Evolutionary conservation across 345 rosid genomes (phyloP), one percentile per base, ranked within the genome.

Genomic region (Turritis glabra): DNA sequence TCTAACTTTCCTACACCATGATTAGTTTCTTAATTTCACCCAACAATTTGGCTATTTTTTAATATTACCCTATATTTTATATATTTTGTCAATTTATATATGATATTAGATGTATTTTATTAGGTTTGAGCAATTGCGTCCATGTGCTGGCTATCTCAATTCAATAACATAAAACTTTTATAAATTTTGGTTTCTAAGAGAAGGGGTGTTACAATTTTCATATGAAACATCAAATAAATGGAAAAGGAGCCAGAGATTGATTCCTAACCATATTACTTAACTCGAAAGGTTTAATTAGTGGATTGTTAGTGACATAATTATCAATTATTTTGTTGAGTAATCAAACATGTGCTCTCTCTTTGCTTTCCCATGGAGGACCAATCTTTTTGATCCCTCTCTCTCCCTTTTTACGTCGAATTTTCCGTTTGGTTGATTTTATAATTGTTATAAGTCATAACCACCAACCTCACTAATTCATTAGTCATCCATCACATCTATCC

Each of bases 211-310:
- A 15, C 29, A 43, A 3, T 43, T 53, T 61, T 64, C 26, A 19
- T 47, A 64, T 57, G 68, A 56, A 71, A 63, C 5, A 64, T 64
- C 64, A 63, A 13, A 70, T 63, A 35, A 35, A 37, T 53, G 27
- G 22, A 71, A 71, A 77, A 56, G 17, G 35, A 33, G 2, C 56
- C 23, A 50, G n/a, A 77, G 72, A 77, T 70, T 63, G 73, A 64
- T 71, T 77, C 80, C 76, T 77, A 77, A 65, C 62, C 67, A 50
- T 71, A 46, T 71, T 71, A 64, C 80, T 77, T 77, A 77, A 77
- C 80, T 57, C 37, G 55, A 71, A 77, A 77, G 80, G 19, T 51
- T 71, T 41, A 30, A 71, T 58, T 71, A 71, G 77, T 77, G 80
- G 80, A 64, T 33, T 65, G 62, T 77, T 71, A 65, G 73, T 71